Percentiles rank a stretch among this genome's conserved stretches.
Conservation (phyloP, 495 filamentous ascomycete genomes). For the Tuber umbilicatum region DNA sequence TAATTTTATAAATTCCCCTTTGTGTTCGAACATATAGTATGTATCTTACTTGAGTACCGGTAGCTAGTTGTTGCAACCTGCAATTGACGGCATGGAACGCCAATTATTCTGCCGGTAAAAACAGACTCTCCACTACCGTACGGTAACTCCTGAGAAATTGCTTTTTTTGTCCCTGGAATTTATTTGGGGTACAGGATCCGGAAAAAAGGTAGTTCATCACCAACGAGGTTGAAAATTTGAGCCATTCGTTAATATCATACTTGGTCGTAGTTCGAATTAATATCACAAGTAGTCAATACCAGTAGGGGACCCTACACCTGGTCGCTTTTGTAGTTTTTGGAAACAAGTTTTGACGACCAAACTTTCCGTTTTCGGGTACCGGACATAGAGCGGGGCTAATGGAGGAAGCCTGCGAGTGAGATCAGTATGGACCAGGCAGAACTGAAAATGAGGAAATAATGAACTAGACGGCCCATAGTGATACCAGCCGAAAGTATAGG, state of each 20-base stretch:
- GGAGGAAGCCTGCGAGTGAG: neutral
- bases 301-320: neutral
- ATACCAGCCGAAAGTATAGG: neutral
- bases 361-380: neutral
- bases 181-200: neutral
- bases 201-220: neutral
- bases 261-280: neutral
- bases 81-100: constrained; percentile 52
- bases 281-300: neutral
- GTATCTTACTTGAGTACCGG: too few species aligned
- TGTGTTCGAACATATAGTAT: neutral
- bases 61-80: constrained; percentile 45
- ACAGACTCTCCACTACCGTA: constrained; percentile 37
- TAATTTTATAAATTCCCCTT: constrained; percentile 2
- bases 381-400: neutral
- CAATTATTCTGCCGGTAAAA: constrained; percentile 50
- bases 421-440: neutral
- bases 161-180: constrained; percentile 9
- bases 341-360: neutral
- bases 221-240: neutral
- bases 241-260: neutral
- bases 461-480: neutral
- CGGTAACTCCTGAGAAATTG: constrained; percentile 40
- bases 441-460: neutral
- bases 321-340: neutral